phyloP scores from a whole-genome alignment of 805 yeast species.

The Torulaspora franciscae region DNA sequence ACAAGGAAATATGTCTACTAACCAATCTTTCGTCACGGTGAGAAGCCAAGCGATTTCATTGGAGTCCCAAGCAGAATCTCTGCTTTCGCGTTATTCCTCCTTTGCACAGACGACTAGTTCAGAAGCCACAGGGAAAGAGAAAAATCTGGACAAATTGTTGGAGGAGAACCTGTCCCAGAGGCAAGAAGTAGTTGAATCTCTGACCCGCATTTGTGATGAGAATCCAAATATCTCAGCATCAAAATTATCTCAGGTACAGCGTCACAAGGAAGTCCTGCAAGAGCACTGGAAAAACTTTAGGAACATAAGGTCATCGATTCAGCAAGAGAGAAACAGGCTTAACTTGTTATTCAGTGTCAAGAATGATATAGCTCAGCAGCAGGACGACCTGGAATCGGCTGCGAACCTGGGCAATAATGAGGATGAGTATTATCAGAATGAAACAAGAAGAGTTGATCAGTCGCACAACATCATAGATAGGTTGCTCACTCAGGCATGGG shows the following conservation, averaged over 20 bases:
- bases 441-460: slow-evolving; percentile 63
- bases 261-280: slow-evolving; percentile 70
- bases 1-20: slow-evolving; percentile 3
- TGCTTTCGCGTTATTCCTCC: slow-evolving; percentile 50
- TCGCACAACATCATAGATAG: slow-evolving; percentile 75
- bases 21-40: slow-evolving; percentile 53
- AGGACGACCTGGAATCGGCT: slow-evolving; percentile 24
- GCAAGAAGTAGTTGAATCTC: slow-evolving; percentile 47
- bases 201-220: slow-evolving; percentile 52
- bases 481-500: slow-evolving; percentile 76
- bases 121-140: slow-evolving; percentile 47
- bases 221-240: slow-evolving; percentile 60
- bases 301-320: slow-evolving; percentile 53
- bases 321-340: slow-evolving; percentile 70
- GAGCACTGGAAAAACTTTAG: slow-evolving; percentile 64
- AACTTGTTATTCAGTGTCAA: slow-evolving; percentile 73
- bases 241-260: slow-evolving; percentile 70
- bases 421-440: slow-evolving; percentile 73
- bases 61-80: slow-evolving; percentile 62
- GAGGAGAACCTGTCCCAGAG: slow-evolving; percentile 51
- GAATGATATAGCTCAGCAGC: slow-evolving; percentile 69
- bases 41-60: slow-evolving; percentile 63
- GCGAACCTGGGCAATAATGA: slow-evolving; percentile 37
- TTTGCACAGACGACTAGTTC: slow-evolving; percentile 50
- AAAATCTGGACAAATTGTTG: slow-evolving; percentile 41